These are phyloP conservation scores for Ganoderma resinaceum DNA, from an alignment of 1,284 basidiomycete genomes.

Conservation along the genomic window DNA sequence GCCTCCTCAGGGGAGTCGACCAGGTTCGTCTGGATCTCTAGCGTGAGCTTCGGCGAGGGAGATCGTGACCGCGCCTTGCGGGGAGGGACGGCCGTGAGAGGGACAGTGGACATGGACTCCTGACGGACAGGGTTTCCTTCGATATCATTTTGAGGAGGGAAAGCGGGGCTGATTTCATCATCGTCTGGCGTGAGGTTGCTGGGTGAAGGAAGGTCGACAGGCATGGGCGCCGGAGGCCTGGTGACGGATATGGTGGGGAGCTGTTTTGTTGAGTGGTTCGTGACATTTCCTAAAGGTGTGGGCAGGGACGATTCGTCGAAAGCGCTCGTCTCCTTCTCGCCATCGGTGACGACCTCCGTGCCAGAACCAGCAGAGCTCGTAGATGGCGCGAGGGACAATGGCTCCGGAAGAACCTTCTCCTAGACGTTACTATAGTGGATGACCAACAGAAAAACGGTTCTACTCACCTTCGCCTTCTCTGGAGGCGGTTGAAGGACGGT, in stretches of 20 bases:
- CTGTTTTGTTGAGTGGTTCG: conserved; percentile 32
- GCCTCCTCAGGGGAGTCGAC: conserved; percentile 18
- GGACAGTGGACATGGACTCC: conserved; percentile 16
- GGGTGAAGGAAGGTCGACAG: conserved; percentile 68
- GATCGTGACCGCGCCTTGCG: conserved; percentile 26
- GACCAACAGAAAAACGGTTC: background rate
- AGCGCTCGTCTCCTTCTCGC: conserved; percentile 29
- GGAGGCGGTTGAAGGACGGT: conserved; percentile 41
- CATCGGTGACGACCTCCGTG: conserved; percentile 43
- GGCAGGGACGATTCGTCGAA: conserved; percentile 29
- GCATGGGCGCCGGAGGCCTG: conserved; percentile 71
- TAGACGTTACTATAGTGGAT: conserved; percentile 12
- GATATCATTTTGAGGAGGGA: conserved; percentile 49
- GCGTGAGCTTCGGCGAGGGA: conserved; percentile 19
- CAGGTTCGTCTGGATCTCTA: conserved; percentile 19
- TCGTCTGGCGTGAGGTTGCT: conserved; percentile 53
- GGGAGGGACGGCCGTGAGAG: conserved; percentile 25
- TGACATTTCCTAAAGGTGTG: conserved; percentile 36
- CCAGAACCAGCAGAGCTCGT: conserved; percentile 31
- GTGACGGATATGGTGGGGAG: conserved; percentile 68
- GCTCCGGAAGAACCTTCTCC: conserved; percentile 39
- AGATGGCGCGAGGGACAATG: conserved; percentile 30
- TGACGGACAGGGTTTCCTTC: conserved; percentile 24
- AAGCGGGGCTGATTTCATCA: conserved; percentile 49
- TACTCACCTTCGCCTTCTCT: conserved; percentile 58